These are phyloP conservation scores for Salix purpurea DNA, from an alignment of 345 rosid genomes.

Conservation along the genomic window DNA sequence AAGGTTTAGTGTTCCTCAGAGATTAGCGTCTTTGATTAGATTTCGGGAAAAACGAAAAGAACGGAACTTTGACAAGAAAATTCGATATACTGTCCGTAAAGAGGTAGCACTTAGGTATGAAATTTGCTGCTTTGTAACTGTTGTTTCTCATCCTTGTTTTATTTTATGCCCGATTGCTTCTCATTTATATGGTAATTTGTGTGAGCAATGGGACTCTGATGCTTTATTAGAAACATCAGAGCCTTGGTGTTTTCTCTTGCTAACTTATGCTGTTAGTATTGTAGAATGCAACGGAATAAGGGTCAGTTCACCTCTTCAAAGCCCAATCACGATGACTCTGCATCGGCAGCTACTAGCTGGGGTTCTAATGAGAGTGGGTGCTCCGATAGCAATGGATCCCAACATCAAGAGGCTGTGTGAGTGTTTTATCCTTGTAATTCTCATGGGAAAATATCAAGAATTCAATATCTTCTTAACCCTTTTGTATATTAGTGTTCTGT, in stretches of 20 bases:
- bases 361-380: conserved; percentile 45
- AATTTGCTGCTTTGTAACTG: background rate
- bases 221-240: background rate
- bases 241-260: background rate
- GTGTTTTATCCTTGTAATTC: background rate
- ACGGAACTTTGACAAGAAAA: conserved; percentile 63
- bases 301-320: conserved; percentile 62
- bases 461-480: background rate
- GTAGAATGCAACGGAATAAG: conserved; percentile 65
- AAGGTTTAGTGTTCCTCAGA: conserved; percentile 51
- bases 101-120: conserved; percentile 63
- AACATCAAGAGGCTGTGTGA: conserved; percentile 44
- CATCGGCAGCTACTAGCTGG: conserved; percentile 51
- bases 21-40: conserved; percentile 57
- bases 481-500: no score
- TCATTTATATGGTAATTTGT: background rate
- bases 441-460: background rate
- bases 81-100: conserved; percentile 60
- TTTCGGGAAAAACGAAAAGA: conserved; percentile 64
- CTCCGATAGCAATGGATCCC: conserved; percentile 43
- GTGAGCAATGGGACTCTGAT: background rate
- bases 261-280: conserved; percentile 6
- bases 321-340: conserved; percentile 50
- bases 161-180: background rate
- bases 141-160: background rate